Conservation (phyloP, 2,329 filamentous ascomycete genomes). For the Drechslerella coelobrocha region DNA sequence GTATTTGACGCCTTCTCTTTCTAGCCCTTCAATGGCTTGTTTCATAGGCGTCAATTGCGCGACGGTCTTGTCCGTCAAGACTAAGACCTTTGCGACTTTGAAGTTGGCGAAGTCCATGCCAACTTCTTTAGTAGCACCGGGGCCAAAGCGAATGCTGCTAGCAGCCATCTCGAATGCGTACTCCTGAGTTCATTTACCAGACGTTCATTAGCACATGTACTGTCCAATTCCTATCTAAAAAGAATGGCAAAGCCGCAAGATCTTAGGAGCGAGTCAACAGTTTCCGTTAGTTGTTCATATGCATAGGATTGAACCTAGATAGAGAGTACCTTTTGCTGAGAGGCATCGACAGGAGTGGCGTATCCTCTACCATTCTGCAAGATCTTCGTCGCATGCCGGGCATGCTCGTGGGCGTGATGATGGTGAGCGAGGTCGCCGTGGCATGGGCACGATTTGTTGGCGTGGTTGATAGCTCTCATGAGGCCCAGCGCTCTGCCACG, state of each 20-base stretch:
- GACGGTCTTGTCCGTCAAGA: constrained; percentile 88
- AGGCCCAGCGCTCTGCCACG: constrained; percentile 42
- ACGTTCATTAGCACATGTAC: neutral
- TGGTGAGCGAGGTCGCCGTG: constrained; percentile 87
- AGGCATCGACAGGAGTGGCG: constrained; percentile 77
- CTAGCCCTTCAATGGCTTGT: constrained; percentile 81
- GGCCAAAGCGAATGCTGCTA: constrained; percentile 69
- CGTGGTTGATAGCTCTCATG: constrained; percentile 46
- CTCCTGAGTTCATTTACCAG: constrained; percentile 62
- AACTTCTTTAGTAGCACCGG: constrained; percentile 90
- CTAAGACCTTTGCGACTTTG: constrained; percentile 82
- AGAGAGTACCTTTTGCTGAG: constrained; percentile 67
- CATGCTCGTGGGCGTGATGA: constrained; percentile 65
- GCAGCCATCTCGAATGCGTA: constrained; percentile 98
- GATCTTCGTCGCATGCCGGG: constrained; percentile 57
- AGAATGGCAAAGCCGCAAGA: no score
- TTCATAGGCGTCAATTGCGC: constrained; percentile 84
- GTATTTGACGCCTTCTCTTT: constrained; percentile 78
- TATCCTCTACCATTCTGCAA: constrained; percentile 61
- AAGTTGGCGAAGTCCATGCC: constrained; percentile 98
- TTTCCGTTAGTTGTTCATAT: no score
- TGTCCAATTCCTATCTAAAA: neutral
- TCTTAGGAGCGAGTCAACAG: no score
- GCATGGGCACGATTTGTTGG: constrained; percentile 73
- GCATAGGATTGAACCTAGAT: no score